Percentiles rank a stretch among this genome's conserved stretches.
These are phyloP conservation scores for Penicillium sp. DNA, from an alignment of 2,329 filamentous ascomycete genomes.

Conservation along the genomic window DNA sequence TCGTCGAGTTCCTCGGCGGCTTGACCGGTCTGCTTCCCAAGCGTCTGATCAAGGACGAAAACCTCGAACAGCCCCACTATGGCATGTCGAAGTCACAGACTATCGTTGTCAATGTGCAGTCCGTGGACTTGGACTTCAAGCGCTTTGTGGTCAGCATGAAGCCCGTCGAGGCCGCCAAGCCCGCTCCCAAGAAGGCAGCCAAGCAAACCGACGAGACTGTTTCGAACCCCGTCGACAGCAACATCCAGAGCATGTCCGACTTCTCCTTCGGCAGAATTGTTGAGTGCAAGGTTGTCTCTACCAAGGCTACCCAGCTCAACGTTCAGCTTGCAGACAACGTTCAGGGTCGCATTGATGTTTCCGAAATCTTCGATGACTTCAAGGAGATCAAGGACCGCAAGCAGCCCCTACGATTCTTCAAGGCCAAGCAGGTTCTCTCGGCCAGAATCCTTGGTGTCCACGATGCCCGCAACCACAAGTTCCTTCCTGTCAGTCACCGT, in stretches of 20 bases:
- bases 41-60: slow-evolving; percentile 71
- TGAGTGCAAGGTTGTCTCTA: slow-evolving; percentile 75
- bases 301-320: slow-evolving; percentile 91
- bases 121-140: slow-evolving; percentile 68
- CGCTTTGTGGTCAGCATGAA: slow-evolving; percentile 69
- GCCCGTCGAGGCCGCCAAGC: slow-evolving; percentile 51
- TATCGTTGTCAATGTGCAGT: slow-evolving; percentile 69
- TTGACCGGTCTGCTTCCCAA: slow-evolving; percentile 79
- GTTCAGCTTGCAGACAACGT: slow-evolving; percentile 84
- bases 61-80: slow-evolving; percentile 69
- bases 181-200: slow-evolving; percentile 45
- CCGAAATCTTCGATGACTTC: slow-evolving; percentile 85
- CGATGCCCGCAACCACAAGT: slow-evolving; percentile 85
- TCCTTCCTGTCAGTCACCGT: slow-evolving; percentile 86
- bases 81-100: slow-evolving; percentile 77
- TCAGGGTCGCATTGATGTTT: slow-evolving; percentile 89
- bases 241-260: slow-evolving; percentile 67
- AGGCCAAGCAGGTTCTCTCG: slow-evolving; percentile 67
- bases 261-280: slow-evolving; percentile 71
- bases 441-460: slow-evolving; percentile 85
- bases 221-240: slow-evolving; percentile 65
- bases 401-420: slow-evolving; percentile 74
- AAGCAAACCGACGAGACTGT: slow-evolving; percentile 39
- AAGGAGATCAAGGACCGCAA: slow-evolving; percentile 83
- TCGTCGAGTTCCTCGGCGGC: slow-evolving; percentile 81